A percentile compares a stretch with the other conserved stretches of the same genome.
Conservation (phyloP, 768 basidiomycete genomes). For the Rhodotorula babjevae region DNA sequence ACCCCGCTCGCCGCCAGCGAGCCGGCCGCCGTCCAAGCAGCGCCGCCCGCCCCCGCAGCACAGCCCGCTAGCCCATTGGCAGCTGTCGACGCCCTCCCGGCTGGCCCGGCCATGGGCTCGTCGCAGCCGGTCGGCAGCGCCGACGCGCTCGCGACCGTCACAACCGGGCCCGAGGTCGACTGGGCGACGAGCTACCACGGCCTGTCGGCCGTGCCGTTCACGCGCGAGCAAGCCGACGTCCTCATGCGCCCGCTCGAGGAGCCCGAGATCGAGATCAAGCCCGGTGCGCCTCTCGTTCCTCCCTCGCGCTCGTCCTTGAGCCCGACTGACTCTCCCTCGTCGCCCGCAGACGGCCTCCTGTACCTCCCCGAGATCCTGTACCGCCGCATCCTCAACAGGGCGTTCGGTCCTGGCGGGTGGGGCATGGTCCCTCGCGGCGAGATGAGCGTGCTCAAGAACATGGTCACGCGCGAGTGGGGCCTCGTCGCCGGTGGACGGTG, state of each 20-base stretch:
- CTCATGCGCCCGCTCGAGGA: slow-evolving; percentile 71
- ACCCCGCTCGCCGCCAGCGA: not conserved
- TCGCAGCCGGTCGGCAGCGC: no score
- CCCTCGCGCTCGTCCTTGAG: not conserved
- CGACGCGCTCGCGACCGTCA: not conserved
- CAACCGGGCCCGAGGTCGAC: slow-evolving; percentile 47
- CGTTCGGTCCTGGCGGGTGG: slow-evolving; percentile 96
- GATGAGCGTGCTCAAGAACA: slow-evolving; percentile 77
- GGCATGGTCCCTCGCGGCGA: slow-evolving; percentile 89
- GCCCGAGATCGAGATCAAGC: slow-evolving; percentile 84
- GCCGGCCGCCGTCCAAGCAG: not conserved
- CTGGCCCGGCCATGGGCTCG: not conserved
- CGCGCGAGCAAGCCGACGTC: slow-evolving; percentile 65
- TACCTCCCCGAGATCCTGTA: slow-evolving; percentile 98
- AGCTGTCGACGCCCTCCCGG: not conserved
- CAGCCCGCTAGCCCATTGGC: not conserved
- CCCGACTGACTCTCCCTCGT: not conserved
- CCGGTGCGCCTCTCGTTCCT: slow-evolving; percentile 56
- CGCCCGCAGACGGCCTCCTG: slow-evolving; percentile 69
- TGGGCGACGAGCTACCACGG: slow-evolving; percentile 88
- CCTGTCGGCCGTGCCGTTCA: slow-evolving; percentile 69
- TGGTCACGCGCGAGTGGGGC: slow-evolving; percentile 90
- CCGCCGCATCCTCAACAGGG: slow-evolving; percentile 79
- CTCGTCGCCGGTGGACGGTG: slow-evolving; percentile 90
- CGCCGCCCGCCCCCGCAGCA: not conserved